Evolutionary conservation across 495 filamentous ascomycete species (phyloP), one percentile per base, ranked within the genome.

Genomic region (Podospora anserina): DNA sequence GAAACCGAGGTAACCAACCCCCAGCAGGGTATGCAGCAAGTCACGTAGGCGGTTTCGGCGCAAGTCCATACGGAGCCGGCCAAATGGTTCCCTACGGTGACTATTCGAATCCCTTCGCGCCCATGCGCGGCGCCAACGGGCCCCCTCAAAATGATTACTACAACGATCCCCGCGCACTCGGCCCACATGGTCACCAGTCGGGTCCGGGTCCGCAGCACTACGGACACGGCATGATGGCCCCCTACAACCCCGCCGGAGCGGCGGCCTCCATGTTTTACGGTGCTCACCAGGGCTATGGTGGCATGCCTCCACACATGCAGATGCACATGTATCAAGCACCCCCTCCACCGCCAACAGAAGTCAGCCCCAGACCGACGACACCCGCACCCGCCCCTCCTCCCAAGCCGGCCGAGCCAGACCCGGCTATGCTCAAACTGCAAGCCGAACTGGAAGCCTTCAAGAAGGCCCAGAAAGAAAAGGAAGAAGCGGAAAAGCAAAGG

Each of bases 291-390:
- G 55, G 61, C 0, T 72, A 74, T n/a, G 72, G 68, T 0, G 57
- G 68, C 59, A 61, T 77, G 60, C 77, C 79, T 27, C 76, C 74
- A 9, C 76, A 74, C 63, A 77, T 83, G 76, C 78, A 80, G 55
- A 76, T 78, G 20, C 82, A 79, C 66, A 76, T 74, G 62, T 77
- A 79, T 61, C 74, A 72, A 68, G 75, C 77, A 15, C 82, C 80
- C 5, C 81, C 82, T 9, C 81, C 82, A 5, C 82, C 82, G 7
- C 81, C 82, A 15, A 84, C 82, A 13, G 82, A 84, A 66, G 62
- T 74, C 34, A 69, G 73, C n/a, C 76, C 57, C 13, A 66, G 73
- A 7, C 58, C 72, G 11, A 72, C 61, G 34, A 65, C 80, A 1
- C 77, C 78, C 18, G 80, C 79, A 0, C 78, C 77, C 2, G 68